Evolutionary conservation across 2,329 filamentous ascomycete genomes (phyloP).

Genomic region (Phialophora verrucosa): DNA sequence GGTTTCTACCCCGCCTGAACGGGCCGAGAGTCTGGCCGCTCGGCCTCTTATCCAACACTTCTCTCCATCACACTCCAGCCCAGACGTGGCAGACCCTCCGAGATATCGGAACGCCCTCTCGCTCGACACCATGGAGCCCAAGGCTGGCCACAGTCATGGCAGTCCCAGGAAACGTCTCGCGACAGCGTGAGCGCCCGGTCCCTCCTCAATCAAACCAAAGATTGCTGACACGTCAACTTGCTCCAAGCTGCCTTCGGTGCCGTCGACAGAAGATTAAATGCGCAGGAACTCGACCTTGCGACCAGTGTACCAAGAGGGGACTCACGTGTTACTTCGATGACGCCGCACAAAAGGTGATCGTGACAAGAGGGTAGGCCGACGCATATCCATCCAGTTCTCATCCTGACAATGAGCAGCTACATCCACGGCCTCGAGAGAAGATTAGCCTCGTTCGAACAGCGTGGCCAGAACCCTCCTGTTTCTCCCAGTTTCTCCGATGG

Average conservation of each 20-base stretch:
- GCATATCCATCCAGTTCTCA: neutral
- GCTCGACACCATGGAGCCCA: neutral
- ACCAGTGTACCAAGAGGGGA: conserved; percentile 53
- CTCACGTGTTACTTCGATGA: conserved; percentile 53
- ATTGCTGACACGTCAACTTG: neutral
- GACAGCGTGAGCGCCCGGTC: conserved; percentile 3
- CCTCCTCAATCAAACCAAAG: neutral
- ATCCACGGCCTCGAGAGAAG: conserved; percentile 44
- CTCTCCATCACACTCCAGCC: neutral
- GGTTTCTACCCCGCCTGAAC: too few species aligned
- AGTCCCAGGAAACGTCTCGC: conserved; percentile 9
- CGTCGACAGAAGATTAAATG: conserved; percentile 56
- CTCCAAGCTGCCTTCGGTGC: conserved; percentile 49
- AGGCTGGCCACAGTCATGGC: neutral
- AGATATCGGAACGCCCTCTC: neutral
- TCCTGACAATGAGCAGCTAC: conserved; percentile 40
- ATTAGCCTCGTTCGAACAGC: conserved; percentile 1
- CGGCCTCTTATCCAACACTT: neutral
- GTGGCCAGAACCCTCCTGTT: neutral
- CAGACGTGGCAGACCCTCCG: neutral
- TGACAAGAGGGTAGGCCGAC: conserved; percentile 53
- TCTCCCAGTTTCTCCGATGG: neutral
- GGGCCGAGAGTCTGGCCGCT: neutral
- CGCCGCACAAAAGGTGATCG: conserved; percentile 56
- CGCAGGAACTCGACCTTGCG: conserved; percentile 51